Base-by-base conservation (phyloP, 192 early-diverging fungal species). In the Rhizophagus clarus region DNA sequence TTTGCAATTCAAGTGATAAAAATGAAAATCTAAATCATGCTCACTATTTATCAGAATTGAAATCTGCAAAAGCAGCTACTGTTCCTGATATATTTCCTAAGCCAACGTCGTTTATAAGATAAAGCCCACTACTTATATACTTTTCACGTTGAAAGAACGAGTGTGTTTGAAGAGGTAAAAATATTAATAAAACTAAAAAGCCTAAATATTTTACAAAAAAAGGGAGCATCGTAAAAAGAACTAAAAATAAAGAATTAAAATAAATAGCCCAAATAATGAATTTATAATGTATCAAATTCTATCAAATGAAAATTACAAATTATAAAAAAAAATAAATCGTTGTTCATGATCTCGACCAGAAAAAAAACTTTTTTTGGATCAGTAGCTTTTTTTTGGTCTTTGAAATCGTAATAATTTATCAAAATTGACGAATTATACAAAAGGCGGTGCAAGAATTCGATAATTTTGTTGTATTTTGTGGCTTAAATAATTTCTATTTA, bases 21-120 rank as follows among this genome's bases (percentile, higher is more conserved):
- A 37, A 66, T n/a, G 17, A 32, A 9, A 32, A 72, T 24, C 34
- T 8, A 32, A 34, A 64, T 32, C 20, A 22, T 29, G 45, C 81
- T 77, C 86, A 93, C 86, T 85, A 91, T 82, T 95, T 95, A 83
- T 94, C 94, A 17, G 89, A 89, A 84, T 95, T 93, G 37, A 95
- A 94, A 83, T 97, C 96, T 8, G 90, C 95, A 87, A 96, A 96
- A 3, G 95, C 96, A 34, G 90, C 91, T 12, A 95, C 91, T 10
- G 91, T 91, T 28, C 94, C 95, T 34, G 90, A 85, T 47, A 95
- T 80, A 26, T 86, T 82, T 45, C 88, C 86, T 1, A 97, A 84
- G 31, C 91, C 92, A 37, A 93, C 85, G 63, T 86, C 28, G 29
- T 84, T 84, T 2, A 92, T 88, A 60, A 88, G 85, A 82, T 92